These are phyloP conservation scores for Apiotrichum sp. DNA, from an alignment of 1,284 basidiomycete species.

Conservation along the genomic window DNA sequence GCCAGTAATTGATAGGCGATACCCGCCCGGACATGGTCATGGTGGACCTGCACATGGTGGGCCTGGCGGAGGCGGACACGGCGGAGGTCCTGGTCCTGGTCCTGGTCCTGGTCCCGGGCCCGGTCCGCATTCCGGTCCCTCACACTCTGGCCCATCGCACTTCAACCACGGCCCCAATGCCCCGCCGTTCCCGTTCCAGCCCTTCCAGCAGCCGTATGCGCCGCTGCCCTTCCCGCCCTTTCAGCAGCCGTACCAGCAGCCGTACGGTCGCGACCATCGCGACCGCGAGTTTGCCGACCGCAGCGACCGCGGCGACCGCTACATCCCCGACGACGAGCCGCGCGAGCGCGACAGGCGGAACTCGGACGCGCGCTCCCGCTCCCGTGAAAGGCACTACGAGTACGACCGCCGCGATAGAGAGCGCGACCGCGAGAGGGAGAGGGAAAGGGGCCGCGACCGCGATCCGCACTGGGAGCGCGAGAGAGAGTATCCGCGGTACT, in stretches of 20 bases:
- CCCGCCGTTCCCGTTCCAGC: background rate
- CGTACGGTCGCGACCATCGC: background rate
- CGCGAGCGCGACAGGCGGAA: background rate
- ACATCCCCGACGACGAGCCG: background rate
- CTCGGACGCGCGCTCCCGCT: background rate
- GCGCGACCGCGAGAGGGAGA: background rate
- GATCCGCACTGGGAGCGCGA: background rate
- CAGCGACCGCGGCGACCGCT: background rate
- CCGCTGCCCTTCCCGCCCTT: slow-evolving; percentile 43
- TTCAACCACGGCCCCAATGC: too few relatives aligned
- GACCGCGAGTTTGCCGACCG: background rate
- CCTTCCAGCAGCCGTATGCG: background rate
- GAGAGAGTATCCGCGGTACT: background rate
- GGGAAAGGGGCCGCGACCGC: background rate
- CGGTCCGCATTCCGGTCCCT: too few relatives aligned
- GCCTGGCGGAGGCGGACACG: too few relatives aligned
- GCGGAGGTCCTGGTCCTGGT: too few relatives aligned
- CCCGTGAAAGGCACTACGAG: background rate
- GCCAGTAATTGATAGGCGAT: too few relatives aligned
- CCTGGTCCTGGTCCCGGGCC: too few relatives aligned
- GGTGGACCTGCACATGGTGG: too few relatives aligned
- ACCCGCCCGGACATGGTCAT: too few relatives aligned
- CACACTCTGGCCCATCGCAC: too few relatives aligned
- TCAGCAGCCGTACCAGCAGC: too few relatives aligned
- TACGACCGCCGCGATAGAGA: background rate